phyloP scores from a whole-genome alignment of 768 basidiomycete species.

The Hypholoma sublateritium region DNA sequence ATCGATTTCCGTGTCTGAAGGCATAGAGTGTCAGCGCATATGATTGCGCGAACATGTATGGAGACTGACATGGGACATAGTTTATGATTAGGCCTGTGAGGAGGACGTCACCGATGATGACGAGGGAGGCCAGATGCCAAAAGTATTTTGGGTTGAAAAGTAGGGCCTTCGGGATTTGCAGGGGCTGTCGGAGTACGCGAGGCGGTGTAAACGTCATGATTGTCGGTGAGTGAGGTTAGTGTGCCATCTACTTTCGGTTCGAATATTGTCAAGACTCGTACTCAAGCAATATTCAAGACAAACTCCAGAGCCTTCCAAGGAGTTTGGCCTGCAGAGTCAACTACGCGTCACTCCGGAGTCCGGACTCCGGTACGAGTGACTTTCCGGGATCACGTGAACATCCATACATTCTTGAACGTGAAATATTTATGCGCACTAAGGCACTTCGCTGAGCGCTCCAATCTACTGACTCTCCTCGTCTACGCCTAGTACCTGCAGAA shows the following conservation, averaged over 20 bases:
- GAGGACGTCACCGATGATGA: conserved; percentile 72
- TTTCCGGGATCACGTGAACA: no score
- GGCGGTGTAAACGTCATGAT: conserved; percentile 6
- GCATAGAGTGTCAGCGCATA: background rate
- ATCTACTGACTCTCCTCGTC: no score
- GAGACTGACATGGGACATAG: conserved; percentile 75
- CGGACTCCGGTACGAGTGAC: no score
- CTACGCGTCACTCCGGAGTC: no score
- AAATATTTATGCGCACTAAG: no score
- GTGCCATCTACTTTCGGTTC: background rate
- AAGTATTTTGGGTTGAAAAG: conserved; percentile 62
- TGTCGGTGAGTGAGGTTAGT: background rate
- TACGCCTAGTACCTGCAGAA: no score
- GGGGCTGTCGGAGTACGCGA: conserved; percentile 14
- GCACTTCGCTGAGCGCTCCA: no score
- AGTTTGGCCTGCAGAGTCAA: no score
- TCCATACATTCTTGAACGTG: no score
- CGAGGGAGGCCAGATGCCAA: conserved; percentile 61
- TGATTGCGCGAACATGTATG: conserved; percentile 12
- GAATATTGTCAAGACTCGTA: no score
- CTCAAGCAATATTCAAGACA: no score
- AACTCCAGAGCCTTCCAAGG: no score
- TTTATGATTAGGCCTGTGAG: conserved; percentile 81
- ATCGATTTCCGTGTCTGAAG: conserved; percentile 95
- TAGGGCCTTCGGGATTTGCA: conserved; percentile 30